Conservation (phyloP, 2,329 filamentous ascomycete genomes). For the Fusarium sp. region DNA sequence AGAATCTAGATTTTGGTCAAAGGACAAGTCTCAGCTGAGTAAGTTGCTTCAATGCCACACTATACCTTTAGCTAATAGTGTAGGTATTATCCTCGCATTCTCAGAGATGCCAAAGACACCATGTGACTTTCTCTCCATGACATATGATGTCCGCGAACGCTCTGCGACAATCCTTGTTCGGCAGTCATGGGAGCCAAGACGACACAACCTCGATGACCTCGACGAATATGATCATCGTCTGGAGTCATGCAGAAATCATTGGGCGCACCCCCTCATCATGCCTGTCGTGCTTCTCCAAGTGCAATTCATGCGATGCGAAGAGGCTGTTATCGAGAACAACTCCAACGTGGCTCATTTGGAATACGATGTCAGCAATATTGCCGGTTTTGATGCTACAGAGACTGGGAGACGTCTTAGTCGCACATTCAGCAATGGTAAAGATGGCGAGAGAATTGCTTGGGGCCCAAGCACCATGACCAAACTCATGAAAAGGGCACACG, state of each 20-base stretch:
- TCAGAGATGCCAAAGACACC: constrained; percentile 58
- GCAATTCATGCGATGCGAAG: constrained; percentile 58
- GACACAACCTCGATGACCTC: constrained; percentile 57
- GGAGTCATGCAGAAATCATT: constrained; percentile 58
- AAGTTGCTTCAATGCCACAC: not conserved
- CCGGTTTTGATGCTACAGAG: constrained; percentile 53
- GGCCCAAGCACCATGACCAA: constrained; percentile 59
- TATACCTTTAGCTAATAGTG: constrained; percentile 2
- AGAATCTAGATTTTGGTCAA: constrained; percentile 56
- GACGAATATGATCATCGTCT: constrained; percentile 60
- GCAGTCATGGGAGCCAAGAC: constrained; percentile 57
- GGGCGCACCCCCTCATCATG: constrained; percentile 59
- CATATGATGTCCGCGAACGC: constrained; percentile 55
- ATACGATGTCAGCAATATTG: constrained; percentile 57
- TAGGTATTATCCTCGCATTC: constrained; percentile 59
- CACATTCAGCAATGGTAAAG: constrained; percentile 41
- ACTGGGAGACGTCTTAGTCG: constrained; percentile 40
- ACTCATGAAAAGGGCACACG: constrained; percentile 61
- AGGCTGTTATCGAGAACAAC: constrained; percentile 58
- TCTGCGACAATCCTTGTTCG: constrained; percentile 57
- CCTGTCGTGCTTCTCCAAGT: constrained; percentile 61
- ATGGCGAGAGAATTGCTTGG: constrained; percentile 44
- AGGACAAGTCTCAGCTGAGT: constrained; percentile 53
- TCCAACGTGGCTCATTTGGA: constrained; percentile 56
- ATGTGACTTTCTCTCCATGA: constrained; percentile 61